Conservation (phyloP, 208 protist genomes). For the Trypanosoma conorhini region DNA sequence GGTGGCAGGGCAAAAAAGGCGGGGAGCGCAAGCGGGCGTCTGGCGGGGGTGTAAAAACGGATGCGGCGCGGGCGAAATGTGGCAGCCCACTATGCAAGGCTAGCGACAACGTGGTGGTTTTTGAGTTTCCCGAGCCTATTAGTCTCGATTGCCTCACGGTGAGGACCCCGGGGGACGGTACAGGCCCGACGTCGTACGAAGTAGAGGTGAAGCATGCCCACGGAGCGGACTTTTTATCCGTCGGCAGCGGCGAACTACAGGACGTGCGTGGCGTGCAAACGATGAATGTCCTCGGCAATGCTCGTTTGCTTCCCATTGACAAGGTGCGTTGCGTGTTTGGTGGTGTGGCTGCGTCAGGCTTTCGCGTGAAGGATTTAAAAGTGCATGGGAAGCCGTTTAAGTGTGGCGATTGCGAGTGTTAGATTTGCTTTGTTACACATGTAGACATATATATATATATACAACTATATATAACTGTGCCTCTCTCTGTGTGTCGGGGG, state of each 20-base stretch:
- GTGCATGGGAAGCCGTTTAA: constrained; percentile 36
- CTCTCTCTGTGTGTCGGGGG: neutral
- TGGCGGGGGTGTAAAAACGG: neutral
- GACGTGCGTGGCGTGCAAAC: constrained; percentile 30
- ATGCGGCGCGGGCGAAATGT: neutral
- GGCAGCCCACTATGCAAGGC: constrained; percentile 11
- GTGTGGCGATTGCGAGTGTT: neutral
- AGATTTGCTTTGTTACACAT: neutral
- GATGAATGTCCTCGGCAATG: constrained; percentile 17
- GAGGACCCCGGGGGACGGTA: constrained; percentile 21
- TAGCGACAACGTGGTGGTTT: constrained; percentile 20
- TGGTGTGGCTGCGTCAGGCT: constrained; percentile 8
- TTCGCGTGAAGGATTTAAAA: constrained; percentile 29
- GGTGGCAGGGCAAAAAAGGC: neutral
- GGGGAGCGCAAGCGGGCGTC: neutral
- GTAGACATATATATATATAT: neutral
- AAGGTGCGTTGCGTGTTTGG: constrained; percentile 31
- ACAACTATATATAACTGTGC: too few relatives aligned
- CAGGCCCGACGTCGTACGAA: constrained; percentile 24
- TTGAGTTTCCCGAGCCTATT: constrained; percentile 31
- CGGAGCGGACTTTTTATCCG: constrained; percentile 11
- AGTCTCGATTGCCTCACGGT: constrained; percentile 30
- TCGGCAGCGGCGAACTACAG: constrained; percentile 25
- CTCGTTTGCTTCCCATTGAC: constrained; percentile 23
- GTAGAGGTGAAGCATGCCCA: constrained; percentile 21